Percentiles rank a stretch among this genome's conserved stretches.
Evolutionary conservation across 2,329 filamentous ascomycete species (phyloP).

Genomic region (Corynespora cassiicola): DNA sequence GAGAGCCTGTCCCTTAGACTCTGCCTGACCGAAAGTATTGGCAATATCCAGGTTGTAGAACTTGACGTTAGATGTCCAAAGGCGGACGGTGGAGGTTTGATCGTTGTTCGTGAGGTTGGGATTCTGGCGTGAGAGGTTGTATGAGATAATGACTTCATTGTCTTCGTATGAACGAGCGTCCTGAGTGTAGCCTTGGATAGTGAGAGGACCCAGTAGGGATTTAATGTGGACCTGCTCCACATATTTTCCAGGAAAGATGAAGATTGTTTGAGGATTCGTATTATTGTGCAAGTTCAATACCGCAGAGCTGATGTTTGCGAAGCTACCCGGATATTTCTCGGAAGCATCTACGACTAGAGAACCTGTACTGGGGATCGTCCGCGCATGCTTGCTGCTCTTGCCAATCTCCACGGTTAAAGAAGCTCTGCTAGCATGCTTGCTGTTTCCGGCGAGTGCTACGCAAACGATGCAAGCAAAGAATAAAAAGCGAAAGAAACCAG

Average conservation of each 20-base stretch:
- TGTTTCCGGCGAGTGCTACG: neutral
- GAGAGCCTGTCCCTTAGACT: constrained; percentile 47
- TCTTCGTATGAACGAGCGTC: constrained; percentile 54
- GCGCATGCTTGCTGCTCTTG: constrained; percentile 11
- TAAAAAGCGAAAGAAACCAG: neutral
- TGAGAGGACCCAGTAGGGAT: constrained; percentile 53
- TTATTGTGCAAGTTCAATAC: constrained; percentile 18
- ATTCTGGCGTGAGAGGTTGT: constrained; percentile 44
- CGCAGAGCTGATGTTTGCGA: constrained; percentile 21
- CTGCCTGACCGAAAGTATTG: constrained; percentile 44
- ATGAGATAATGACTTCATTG: constrained; percentile 63
- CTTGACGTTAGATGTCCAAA: constrained; percentile 56
- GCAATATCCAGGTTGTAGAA: constrained; percentile 66
- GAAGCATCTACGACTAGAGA: constrained; percentile 25
- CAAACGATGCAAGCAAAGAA: neutral
- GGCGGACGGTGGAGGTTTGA: constrained; percentile 54
- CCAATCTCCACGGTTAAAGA: neutral
- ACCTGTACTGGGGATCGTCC: constrained; percentile 16
- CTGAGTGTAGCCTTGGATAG: constrained; percentile 65
- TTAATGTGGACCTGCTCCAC: constrained; percentile 63
- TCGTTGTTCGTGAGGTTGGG: constrained; percentile 53
- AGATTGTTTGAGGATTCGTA: constrained; percentile 50
- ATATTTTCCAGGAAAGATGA: constrained; percentile 65
- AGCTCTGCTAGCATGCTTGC: neutral
- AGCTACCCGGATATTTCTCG: constrained; percentile 17